Conservation (phyloP, 495 filamentous ascomycete species). For the Podospora appendiculata region DNA sequence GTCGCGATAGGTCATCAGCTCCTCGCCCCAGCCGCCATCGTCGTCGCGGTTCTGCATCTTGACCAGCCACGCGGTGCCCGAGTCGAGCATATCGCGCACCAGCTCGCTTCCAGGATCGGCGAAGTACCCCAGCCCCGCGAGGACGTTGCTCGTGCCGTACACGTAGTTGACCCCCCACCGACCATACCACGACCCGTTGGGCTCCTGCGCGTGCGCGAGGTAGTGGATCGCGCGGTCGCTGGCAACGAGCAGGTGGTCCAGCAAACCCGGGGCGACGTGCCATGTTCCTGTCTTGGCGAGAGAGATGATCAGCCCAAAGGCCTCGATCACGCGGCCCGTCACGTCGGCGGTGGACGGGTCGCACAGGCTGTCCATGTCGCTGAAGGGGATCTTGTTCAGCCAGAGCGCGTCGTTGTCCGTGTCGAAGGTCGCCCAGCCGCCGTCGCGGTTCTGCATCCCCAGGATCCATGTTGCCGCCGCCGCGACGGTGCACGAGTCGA, state of each 20-base stretch:
- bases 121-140: slow-evolving; percentile 19
- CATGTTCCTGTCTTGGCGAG: not conserved
- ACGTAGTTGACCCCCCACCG: slow-evolving; percentile 32
- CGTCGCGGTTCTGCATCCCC: slow-evolving; percentile 40
- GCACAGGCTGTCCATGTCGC: slow-evolving; percentile 33
- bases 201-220: slow-evolving; percentile 18
- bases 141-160: slow-evolving; percentile 28
- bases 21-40: slow-evolving; percentile 31
- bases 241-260: not conserved
- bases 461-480: slow-evolving; percentile 27
- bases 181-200: slow-evolving; percentile 25
- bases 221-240: slow-evolving; percentile 11
- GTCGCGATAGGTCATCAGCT: slow-evolving; percentile 16
- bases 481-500: slow-evolving; percentile 1
- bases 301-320: slow-evolving; percentile 24
- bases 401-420: slow-evolving; percentile 28
- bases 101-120: not conserved
- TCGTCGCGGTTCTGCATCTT: slow-evolving; percentile 21
- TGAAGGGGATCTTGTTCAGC: slow-evolving; percentile 35
- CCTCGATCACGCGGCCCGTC: slow-evolving; percentile 30
- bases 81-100: not conserved
- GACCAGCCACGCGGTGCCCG: slow-evolving; percentile 18
- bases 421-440: slow-evolving; percentile 40
- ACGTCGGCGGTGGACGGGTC: slow-evolving; percentile 20
- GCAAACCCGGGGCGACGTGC: not conserved